phyloP scores from a whole-genome alignment of 352 stramenopile genomes.

The Pythium guiyangense region DNA sequence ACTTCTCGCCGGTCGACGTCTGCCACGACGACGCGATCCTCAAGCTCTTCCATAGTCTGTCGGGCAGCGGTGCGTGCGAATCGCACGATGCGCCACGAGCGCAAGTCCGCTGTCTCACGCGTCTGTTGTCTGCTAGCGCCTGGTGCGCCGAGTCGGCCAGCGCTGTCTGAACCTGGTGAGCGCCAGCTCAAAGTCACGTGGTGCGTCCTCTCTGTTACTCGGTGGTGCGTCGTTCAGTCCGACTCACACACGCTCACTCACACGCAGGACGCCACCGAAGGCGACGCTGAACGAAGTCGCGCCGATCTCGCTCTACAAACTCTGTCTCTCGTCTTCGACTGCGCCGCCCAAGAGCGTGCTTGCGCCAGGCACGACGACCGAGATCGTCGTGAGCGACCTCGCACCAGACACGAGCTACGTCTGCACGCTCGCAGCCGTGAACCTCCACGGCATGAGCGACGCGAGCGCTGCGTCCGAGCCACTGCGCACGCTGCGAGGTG shows the following conservation, averaged over 20 bases:
- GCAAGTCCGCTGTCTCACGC: neutral
- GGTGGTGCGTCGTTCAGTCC: neutral
- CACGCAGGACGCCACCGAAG: conserved; percentile 23
- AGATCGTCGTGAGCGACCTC: conserved; percentile 26
- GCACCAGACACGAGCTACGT: conserved; percentile 36
- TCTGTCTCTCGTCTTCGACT: conserved; percentile 22
- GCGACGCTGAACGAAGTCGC: conserved; percentile 37
- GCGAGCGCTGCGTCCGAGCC: conserved; percentile 31
- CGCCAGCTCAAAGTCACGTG: conserved; percentile 29
- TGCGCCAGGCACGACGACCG: conserved; percentile 22
- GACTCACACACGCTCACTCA: neutral
- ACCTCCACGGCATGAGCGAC: conserved; percentile 49
- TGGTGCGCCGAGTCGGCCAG: conserved; percentile 19
- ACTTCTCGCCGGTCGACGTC: conserved; percentile 60
- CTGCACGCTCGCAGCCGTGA: conserved; percentile 44
- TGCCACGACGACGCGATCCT: conserved; percentile 37
- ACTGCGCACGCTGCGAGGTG: conserved; percentile 28
- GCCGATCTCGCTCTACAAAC: conserved; percentile 64
- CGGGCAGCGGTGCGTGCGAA: conserved; percentile 37
- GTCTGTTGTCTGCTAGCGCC: conserved; percentile 22
- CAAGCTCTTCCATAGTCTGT: conserved; percentile 33
- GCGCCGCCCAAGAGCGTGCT: conserved; percentile 16
- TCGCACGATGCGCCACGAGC: neutral
- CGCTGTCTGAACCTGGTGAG: conserved; percentile 14
- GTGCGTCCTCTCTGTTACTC: conserved; percentile 8